Evolutionary conservation across 805 yeast species (phyloP).

Genomic region (Clavispora vitiphila): DNA sequence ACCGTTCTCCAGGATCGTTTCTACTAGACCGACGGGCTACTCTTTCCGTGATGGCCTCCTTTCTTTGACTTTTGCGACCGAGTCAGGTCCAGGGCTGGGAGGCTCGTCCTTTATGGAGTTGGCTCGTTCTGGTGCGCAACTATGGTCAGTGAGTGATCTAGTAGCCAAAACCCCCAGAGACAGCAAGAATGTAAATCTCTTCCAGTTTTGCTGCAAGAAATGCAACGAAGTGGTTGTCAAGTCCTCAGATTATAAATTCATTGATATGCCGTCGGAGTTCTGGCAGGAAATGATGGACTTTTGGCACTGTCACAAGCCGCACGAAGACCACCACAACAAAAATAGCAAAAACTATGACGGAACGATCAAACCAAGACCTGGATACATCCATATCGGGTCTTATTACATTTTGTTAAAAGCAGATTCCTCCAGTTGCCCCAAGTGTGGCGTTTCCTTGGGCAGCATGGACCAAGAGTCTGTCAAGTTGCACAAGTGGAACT

Average conservation of each 20-base stretch:
- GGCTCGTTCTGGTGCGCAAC: conserved; percentile 6
- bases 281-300: conserved; percentile 97
- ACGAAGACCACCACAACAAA: conserved; percentile 17
- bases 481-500: conserved; percentile 53
- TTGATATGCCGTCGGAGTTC: conserved; percentile 81
- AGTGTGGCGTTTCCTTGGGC: conserved; percentile 40
- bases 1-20: background rate
- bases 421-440: conserved; percentile 24
- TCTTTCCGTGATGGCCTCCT: background rate
- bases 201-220: conserved; percentile 24
- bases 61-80: background rate
- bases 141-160: conserved; percentile 43
- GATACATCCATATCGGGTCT: conserved; percentile 49
- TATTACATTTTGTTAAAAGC: conserved; percentile 46
- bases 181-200: conserved; percentile 16
- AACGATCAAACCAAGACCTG: conserved; percentile 38
- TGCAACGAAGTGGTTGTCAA: conserved; percentile 29
- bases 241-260: conserved; percentile 30
- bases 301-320: conserved; percentile 95
- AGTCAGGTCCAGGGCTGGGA: background rate
- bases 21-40: background rate
- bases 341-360: conserved; percentile 25
- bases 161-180: conserved; percentile 27
- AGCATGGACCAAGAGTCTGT: conserved; percentile 18
- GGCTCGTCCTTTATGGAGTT: conserved; percentile 8